A percentile compares a stretch with the other conserved stretches of the same genome.
phyloP scores from a whole-genome alignment of 352 stramenopile genomes.

The Globisporangium abappressorium region DNA sequence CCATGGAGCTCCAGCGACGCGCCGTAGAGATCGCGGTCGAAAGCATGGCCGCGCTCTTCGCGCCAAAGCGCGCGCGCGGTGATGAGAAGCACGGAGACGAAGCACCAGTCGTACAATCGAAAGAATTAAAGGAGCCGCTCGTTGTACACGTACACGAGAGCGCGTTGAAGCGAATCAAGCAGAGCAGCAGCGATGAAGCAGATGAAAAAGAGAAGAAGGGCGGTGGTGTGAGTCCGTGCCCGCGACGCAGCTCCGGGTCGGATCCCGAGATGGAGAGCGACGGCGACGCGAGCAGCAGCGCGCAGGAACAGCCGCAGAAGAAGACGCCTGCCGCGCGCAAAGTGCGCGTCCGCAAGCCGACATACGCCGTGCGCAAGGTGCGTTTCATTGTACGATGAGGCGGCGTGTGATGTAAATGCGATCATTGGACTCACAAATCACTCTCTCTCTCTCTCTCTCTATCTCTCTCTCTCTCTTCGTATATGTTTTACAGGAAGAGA shows the following conservation, averaged over 20 bases:
- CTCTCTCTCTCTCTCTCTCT: neutral
- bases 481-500: slow-evolving; percentile 31
- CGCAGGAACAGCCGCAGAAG: neutral
- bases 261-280: slow-evolving; percentile 12
- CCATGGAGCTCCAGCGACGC: slow-evolving; percentile 14
- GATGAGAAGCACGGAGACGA: neutral
- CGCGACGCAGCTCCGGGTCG: slow-evolving; percentile 11
- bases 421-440: neutral
- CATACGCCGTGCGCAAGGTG: slow-evolving; percentile 21
- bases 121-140: neutral
- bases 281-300: slow-evolving; percentile 16
- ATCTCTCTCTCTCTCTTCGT: neutral
- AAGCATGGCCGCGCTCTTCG: slow-evolving; percentile 15
- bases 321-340: slow-evolving; percentile 3
- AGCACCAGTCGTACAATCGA: neutral
- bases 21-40: slow-evolving; percentile 12
- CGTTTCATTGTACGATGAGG: neutral
- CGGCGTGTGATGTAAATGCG: neutral
- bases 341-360: slow-evolving; percentile 20
- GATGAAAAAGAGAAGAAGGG: neutral
- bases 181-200: neutral
- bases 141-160: neutral
- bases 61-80: neutral
- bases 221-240: neutral
- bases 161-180: neutral